These are phyloP conservation scores for Lecanicillium sp. DNA, from an alignment of 2,329 filamentous ascomycete genomes.

Conservation along the genomic window DNA sequence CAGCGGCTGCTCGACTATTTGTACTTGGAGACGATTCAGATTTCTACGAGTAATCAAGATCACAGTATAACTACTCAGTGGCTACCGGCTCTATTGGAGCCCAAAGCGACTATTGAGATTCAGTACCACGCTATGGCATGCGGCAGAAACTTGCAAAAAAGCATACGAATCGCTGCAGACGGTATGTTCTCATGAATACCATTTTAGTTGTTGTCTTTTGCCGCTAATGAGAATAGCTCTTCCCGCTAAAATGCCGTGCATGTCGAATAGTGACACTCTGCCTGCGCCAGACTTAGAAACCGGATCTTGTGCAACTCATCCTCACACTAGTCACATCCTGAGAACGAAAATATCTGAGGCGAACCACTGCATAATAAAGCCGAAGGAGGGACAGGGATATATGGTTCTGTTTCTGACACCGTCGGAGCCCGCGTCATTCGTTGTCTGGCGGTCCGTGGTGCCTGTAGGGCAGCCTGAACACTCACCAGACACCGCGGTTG, in stretches of 20 bases:
- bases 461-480: not conserved
- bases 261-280: not conserved
- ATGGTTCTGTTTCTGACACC: not conserved
- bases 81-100: not conserved
- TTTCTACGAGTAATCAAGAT: not conserved
- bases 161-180: not conserved
- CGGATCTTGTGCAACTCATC: not conserved
- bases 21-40: too few relatives aligned
- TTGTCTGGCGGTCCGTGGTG: not conserved
- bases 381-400: not conserved
- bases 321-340: not conserved
- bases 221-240: not conserved
- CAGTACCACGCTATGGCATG: constrained; percentile 1
- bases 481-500: too few relatives aligned
- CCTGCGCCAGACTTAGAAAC: not conserved
- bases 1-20: not conserved
- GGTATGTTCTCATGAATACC: not conserved
- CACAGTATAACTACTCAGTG: not conserved
- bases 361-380: not conserved
- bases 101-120: not conserved
- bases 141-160: not conserved
- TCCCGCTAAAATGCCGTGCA: not conserved
- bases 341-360: not conserved
- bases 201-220: not conserved
- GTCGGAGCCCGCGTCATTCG: not conserved